phyloP scores from a whole-genome alignment of 164 flowering plant species.

The Stephania yunnanensis region DNA sequence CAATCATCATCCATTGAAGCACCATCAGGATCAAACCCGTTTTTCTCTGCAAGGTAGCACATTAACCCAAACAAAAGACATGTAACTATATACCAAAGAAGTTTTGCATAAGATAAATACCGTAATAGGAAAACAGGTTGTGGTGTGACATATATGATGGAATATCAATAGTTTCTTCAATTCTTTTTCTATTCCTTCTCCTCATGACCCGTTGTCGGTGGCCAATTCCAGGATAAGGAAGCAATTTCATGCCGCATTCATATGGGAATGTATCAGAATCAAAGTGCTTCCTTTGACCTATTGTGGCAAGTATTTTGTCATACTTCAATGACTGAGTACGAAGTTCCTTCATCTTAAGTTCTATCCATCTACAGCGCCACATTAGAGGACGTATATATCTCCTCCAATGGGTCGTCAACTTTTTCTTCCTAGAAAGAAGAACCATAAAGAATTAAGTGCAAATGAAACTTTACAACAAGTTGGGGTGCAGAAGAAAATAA shows the following conservation, averaged over 20 bases:
- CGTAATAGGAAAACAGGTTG: constrained; percentile 67
- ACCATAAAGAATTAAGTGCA: not conserved
- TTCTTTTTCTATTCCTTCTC: constrained; percentile 67
- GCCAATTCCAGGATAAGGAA: constrained; percentile 40
- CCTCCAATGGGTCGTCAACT: constrained; percentile 80
- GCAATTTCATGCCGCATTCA: constrained; percentile 52
- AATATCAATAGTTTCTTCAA: constrained; percentile 55
- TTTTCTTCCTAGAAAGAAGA: constrained; percentile 58
- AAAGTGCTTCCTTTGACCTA: constrained; percentile 29
- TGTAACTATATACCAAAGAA: not conserved
- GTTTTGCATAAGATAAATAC: constrained; percentile 32
- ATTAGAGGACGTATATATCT: constrained; percentile 61
- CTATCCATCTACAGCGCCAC: constrained; percentile 88
- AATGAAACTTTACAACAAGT: not conserved
- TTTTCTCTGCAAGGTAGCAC: constrained; percentile 54
- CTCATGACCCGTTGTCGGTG: constrained; percentile 39
- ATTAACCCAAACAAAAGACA: not conserved
- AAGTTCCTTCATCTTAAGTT: constrained; percentile 63
- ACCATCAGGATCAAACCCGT: constrained; percentile 52
- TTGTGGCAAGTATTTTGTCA: constrained; percentile 37
- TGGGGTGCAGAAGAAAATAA: not conserved
- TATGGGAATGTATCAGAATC: constrained; percentile 23
- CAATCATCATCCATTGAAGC: constrained; percentile 46
- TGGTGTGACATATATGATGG: constrained; percentile 62
- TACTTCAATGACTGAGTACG: constrained; percentile 59